Evolutionary conservation across 768 basidiomycete genomes (phyloP), one percentile per base, ranked within the genome.

Genomic region (Kwoniella europaea): DNA sequence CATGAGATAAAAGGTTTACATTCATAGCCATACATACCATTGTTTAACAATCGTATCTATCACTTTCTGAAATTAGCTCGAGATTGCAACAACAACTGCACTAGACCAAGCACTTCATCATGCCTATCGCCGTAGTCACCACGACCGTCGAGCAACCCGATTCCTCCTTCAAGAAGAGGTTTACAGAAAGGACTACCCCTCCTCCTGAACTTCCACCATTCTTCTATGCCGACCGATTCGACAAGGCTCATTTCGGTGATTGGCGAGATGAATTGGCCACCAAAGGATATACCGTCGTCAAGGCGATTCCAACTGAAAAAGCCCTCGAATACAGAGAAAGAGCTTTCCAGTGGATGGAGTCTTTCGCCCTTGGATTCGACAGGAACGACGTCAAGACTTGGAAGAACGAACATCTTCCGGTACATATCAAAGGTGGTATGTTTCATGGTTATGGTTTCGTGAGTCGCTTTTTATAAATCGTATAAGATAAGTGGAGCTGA

Each of bases 331-430:
- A 81, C 58, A 53, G 66, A 15, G 69, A 76, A 27, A 61, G 68
- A 20, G 68, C 72, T 7, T 74, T 78, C 42, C 67, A 74, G 16
- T 83, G 81, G 81, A 72, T 83, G 63, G 82, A 83, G 63, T 60
- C 61, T 22, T 81, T 81, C 60, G 68, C 71, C 1, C 68, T 78
- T 16, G 81, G 81, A 20, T 83, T 79, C 72, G 76, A 82, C 65
- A 69, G 80, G 27, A 73, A 80, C 61, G 80, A 82, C 54, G 69
- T 67, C 1, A 61, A 57, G 5, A 83, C 82, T 1, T 78, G 78
- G 76, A 73, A 66, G 44, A 71, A 70, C 35, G 78, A 77, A 20
- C 73, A 74, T 67, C 70, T 83, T 6, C 81, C 82, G 1, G 66
- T 73, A 1, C 72, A 74, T 52, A 61, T 58, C 68, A 65, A 71